Conservation (phyloP, 2,329 filamentous ascomycete genomes). For the Leptographium galeiforme region DNA sequence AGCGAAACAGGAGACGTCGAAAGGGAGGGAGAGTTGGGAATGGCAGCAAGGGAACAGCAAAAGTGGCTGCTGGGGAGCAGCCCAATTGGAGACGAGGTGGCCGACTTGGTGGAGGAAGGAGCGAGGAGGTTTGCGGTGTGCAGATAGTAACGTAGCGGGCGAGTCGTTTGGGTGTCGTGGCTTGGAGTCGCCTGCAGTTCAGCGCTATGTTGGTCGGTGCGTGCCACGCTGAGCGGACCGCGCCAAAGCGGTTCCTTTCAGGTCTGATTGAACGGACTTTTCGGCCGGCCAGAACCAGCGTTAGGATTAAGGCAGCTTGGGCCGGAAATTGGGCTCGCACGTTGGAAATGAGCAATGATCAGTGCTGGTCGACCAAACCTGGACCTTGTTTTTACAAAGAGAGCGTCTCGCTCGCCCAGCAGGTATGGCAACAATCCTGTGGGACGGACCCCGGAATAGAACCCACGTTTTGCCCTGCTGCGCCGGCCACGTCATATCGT, state of each 20-base stretch:
- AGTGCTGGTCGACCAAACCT: not conserved
- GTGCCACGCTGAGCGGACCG: not conserved
- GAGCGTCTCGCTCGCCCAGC: not conserved
- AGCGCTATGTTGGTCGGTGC: not conserved
- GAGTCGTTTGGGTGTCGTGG: not conserved
- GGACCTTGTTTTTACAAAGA: not conserved
- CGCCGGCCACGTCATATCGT: not conserved
- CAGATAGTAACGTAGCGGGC: not conserved
- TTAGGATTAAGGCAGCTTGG: not conserved
- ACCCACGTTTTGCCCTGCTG: not conserved
- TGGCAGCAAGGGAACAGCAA: not conserved
- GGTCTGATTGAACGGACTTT: not conserved
- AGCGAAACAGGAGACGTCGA: not conserved
- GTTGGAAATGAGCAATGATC: not conserved
- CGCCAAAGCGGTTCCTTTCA: not conserved
- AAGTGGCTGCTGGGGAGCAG: conserved; percentile 8
- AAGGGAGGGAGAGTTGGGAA: not conserved
- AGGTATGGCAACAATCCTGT: not conserved
- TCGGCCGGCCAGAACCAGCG: not conserved
- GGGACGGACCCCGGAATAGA: not conserved
- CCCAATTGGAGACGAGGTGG: conserved; percentile 8
- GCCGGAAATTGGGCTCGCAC: not conserved
- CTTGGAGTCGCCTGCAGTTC: not conserved
- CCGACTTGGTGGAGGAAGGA: conserved; percentile 8
- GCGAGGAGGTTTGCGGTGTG: conserved; percentile 2